Evolutionary conservation across 1,284 basidiomycete genomes (phyloP).

Genomic region (Coniferiporia weirii): DNA sequence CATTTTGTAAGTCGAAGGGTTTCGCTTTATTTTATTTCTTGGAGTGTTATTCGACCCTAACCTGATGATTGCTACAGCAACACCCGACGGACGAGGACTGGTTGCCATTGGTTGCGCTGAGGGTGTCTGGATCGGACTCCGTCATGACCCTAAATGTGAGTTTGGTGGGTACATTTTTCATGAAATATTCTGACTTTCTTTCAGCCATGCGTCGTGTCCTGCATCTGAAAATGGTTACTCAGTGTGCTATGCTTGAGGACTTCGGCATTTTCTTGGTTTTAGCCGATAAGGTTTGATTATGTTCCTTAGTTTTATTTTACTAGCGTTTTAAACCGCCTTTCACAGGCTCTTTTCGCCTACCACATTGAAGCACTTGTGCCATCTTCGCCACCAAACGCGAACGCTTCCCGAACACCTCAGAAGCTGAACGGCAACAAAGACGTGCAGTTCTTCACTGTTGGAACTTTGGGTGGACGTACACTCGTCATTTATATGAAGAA

Average conservation of each 20-base stretch:
- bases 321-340: not conserved
- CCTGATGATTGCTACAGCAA: constrained; percentile 40
- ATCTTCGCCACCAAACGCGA: constrained; percentile 59
- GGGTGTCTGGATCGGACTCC: constrained; percentile 95
- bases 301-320: not conserved
- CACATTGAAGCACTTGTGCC: constrained; percentile 95
- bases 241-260: constrained; percentile 91
- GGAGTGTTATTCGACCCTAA: too few species aligned
- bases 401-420: constrained; percentile 73
- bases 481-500: constrained; percentile 95
- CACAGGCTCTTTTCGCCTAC: constrained; percentile 75
- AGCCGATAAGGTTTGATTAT: constrained; percentile 73
- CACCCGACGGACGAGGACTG: constrained; percentile 76
- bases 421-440: constrained; percentile 86
- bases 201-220: constrained; percentile 83
- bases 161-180: constrained; percentile 9
- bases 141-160: constrained; percentile 80
- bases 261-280: constrained; percentile 95
- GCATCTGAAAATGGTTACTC: constrained; percentile 86
- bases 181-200: constrained; percentile 9
- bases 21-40: too few species aligned
- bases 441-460: constrained; percentile 92
- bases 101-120: constrained; percentile 93
- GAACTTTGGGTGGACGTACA: constrained; percentile 78
- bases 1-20: constrained; percentile 64